These are phyloP conservation scores for Lachancea kluyveri DNA, from an alignment of 805 yeast genomes.

Conservation along the genomic window DNA sequence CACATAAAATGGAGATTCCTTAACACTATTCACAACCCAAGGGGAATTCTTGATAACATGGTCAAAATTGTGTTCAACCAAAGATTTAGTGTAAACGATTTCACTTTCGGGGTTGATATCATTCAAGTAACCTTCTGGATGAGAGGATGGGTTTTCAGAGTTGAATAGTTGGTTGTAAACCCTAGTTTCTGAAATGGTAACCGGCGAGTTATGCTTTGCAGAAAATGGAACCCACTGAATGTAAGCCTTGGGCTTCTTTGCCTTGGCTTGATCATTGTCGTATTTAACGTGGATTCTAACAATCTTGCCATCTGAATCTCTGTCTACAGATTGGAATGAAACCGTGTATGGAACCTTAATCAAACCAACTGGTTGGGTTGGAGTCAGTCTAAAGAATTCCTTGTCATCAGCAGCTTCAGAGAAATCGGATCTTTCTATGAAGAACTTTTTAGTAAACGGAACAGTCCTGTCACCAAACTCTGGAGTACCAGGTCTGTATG, in stretches of 20 bases:
- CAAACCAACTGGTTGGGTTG: constrained; percentile 91
- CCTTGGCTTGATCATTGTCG: constrained; percentile 50
- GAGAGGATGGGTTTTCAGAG: constrained; percentile 83
- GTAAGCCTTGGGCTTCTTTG: constrained; percentile 85
- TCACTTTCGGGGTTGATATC: constrained; percentile 82
- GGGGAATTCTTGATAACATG: constrained; percentile 70
- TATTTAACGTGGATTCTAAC: constrained; percentile 72
- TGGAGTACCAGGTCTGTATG: constrained; percentile 83
- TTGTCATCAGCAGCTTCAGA: constrained; percentile 49
- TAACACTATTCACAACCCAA: constrained; percentile 55
- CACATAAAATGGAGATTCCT: constrained; percentile 58
- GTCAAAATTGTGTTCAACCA: constrained; percentile 72
- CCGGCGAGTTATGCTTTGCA: constrained; percentile 53
- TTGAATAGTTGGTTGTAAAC: constrained; percentile 82
- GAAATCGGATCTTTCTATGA: constrained; percentile 86
- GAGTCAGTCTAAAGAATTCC: constrained; percentile 90
- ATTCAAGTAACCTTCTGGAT: constrained; percentile 81
- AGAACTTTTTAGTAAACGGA: constrained; percentile 70
- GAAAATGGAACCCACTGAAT: constrained; percentile 93
- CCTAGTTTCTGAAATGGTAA: constrained; percentile 68
- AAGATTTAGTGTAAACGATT: constrained; percentile 53
- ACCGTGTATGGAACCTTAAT: constrained; percentile 85
- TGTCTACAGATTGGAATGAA: constrained; percentile 61
- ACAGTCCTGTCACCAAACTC: constrained; percentile 70
- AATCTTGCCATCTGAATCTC: constrained; percentile 51